A percentile compares a stretch with the other conserved stretches of the same genome.
Conservation (phyloP, 192 early-diverging fungal genomes). For the Backusella sp. region DNA sequence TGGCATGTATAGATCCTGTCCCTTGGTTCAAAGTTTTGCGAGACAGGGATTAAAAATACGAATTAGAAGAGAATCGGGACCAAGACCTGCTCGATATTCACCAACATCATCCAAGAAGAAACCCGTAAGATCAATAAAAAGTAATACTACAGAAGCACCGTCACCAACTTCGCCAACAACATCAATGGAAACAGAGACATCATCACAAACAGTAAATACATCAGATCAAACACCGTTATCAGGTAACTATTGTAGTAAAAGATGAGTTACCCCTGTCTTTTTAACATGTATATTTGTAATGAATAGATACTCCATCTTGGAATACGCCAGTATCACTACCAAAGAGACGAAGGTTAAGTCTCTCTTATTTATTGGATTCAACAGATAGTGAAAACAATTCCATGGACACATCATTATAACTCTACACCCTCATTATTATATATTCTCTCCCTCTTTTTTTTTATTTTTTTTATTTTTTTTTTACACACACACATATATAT, state of each 20-base stretch:
- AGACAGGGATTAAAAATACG: conserved; percentile 93
- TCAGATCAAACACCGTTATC: not conserved
- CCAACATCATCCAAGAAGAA: not conserved
- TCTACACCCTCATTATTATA: not conserved
- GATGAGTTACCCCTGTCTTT: not conserved
- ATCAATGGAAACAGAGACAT: not conserved
- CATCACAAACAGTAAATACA: not conserved
- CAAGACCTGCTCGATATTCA: conserved; percentile 16
- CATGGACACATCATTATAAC: not conserved
- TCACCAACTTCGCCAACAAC: not conserved
- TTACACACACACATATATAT: no score
- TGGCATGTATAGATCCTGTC: conserved; percentile 67
- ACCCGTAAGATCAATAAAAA: not conserved
- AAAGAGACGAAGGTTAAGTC: conserved; percentile 4
- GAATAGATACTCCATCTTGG: not conserved
- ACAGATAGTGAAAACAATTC: conserved; percentile 1
- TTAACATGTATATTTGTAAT: not conserved
- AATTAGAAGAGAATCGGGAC: conserved; percentile 77
- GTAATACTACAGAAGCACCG: not conserved
- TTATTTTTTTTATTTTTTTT: no score
- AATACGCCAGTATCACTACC: not conserved
- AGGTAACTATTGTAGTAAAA: not conserved
- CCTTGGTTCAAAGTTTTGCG: conserved; percentile 83
- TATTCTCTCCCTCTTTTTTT: not conserved
- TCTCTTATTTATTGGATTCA: conserved; percentile 14